These are phyloP conservation scores for Oryza glaberrima DNA, from an alignment of 176 grass and related monocot genomes.

Conservation along the genomic window DNA sequence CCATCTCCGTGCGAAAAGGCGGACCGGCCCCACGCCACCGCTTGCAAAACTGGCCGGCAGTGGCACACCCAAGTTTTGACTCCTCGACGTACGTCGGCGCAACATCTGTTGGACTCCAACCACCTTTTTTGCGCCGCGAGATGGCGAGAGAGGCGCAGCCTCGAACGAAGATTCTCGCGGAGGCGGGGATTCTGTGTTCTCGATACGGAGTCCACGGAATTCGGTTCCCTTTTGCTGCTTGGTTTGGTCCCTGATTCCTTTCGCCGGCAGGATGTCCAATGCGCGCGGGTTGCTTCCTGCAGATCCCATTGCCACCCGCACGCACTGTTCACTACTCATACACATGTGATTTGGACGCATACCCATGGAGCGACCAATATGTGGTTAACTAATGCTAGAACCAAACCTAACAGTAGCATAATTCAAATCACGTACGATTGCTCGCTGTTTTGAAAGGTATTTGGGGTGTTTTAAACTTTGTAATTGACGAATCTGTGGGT, in stretches of 20 bases:
- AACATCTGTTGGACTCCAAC: background rate
- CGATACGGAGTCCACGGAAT: background rate
- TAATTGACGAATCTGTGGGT: background rate
- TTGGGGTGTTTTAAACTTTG: background rate
- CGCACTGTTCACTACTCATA: background rate
- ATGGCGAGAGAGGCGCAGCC: background rate
- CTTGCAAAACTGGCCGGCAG: background rate
- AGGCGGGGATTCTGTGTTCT: background rate
- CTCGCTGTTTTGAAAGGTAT: background rate
- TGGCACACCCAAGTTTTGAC: constrained; percentile 44
- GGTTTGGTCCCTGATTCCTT: constrained; percentile 13
- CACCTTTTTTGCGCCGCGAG: background rate
- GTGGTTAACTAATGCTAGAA: background rate
- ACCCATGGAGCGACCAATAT: background rate
- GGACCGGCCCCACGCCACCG: background rate
- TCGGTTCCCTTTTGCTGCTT: background rate
- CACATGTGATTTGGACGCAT: constrained; percentile 7
- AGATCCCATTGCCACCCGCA: background rate
- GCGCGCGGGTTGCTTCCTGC: background rate
- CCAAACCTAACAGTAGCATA: background rate
- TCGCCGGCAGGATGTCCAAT: constrained; percentile 13
- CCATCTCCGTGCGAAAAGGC: background rate
- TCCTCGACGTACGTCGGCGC: background rate
- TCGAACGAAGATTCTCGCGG: background rate
- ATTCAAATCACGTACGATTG: background rate